Evolutionary conservation across 352 stramenopile genomes (phyloP).

Genomic region (Phytophthora foliorum): DNA sequence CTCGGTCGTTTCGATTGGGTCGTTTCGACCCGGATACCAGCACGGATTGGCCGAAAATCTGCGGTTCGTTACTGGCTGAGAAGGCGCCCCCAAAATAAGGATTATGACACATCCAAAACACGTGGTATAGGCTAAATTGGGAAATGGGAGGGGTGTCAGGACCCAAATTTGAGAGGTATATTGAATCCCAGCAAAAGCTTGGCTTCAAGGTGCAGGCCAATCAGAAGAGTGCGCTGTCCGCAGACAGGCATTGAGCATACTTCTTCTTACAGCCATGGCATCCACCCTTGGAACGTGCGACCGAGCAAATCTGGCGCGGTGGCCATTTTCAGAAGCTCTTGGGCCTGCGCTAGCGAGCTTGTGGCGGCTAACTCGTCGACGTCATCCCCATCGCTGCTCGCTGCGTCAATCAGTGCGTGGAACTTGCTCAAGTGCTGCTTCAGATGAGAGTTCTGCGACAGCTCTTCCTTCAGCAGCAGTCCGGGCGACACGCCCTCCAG

Average conservation of each 20-base stretch:
- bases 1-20: too few species aligned
- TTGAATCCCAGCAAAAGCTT: too few species aligned
- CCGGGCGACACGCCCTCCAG: conserved; percentile 80
- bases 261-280: conserved; percentile 65
- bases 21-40: too few species aligned
- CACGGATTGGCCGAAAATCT: too few species aligned
- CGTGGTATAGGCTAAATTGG: background rate
- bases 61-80: background rate
- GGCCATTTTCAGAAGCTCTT: conserved; percentile 85
- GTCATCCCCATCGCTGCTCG: conserved; percentile 20
- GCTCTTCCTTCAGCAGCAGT: conserved; percentile 76
- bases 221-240: background rate
- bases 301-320: conserved; percentile 85
- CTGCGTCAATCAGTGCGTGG: conserved; percentile 62
- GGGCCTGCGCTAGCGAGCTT: conserved; percentile 78
- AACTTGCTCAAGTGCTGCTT: conserved; percentile 64
- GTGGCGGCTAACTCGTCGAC: conserved; percentile 36
- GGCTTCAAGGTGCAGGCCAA: background rate
- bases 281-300: conserved; percentile 86
- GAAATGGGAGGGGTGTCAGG: background rate
- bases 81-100: background rate
- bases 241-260: too few species aligned
- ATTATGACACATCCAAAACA: background rate
- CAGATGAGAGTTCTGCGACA: conserved; percentile 77
- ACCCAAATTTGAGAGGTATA: background rate